A percentile compares a stretch with the other conserved stretches of the same genome.
phyloP scores from a whole-genome alignment of 306 rosid species.

The Albizia julibrissin region DNA sequence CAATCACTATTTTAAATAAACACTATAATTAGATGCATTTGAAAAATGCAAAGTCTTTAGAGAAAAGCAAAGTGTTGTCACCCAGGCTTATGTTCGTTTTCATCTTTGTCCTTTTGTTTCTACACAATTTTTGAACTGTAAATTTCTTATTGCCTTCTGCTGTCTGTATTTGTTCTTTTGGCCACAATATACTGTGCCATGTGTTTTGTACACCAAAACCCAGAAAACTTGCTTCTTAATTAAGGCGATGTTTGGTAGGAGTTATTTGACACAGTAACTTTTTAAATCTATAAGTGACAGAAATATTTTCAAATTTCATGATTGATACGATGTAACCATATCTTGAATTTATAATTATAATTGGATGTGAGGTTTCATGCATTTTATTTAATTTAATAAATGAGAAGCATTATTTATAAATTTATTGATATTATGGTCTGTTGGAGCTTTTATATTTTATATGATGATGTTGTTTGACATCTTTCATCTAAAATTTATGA shows the following conservation, averaged over 20 bases:
- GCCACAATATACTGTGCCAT: slow-evolving; percentile 4
- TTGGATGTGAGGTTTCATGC: too few species aligned
- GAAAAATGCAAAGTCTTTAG: slow-evolving; percentile 40
- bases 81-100: slow-evolving; percentile 67
- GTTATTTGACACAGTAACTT: not conserved
- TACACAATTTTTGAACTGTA: slow-evolving; percentile 20
- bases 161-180: not conserved
- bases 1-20: too few species aligned
- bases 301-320: not conserved
- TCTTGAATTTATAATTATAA: not conserved
- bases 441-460: not conserved
- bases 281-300: not conserved
- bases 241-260: not conserved
- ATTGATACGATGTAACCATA: not conserved
- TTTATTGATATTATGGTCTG: not conserved
- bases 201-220: not conserved
- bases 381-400: too few species aligned
- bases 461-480: not conserved
- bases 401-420: too few species aligned
- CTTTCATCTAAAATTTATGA: not conserved
- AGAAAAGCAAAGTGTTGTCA: slow-evolving; percentile 81
- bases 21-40: too few species aligned
- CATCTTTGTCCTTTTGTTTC: slow-evolving; percentile 51
- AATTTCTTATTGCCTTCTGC: not conserved
- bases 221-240: too few species aligned